phyloP scores from a whole-genome alignment of 257 asterid genomes.

The Solanum medicagineum region DNA sequence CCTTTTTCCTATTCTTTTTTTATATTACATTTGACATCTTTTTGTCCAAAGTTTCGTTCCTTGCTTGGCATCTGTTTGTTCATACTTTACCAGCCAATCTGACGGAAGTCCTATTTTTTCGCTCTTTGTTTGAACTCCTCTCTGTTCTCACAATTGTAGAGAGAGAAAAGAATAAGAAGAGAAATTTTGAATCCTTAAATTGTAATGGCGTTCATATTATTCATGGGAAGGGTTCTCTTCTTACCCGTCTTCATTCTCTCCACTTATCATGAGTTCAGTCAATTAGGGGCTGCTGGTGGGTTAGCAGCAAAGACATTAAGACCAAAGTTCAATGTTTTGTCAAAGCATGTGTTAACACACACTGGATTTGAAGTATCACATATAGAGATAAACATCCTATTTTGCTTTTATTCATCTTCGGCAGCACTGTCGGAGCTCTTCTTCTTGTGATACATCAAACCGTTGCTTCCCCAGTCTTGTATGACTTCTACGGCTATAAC shows the following conservation, averaged over 20 bases:
- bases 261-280: constrained; percentile 77
- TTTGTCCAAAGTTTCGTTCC: too few relatives aligned
- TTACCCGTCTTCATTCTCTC: constrained; percentile 85
- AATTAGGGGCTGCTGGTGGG: constrained; percentile 82
- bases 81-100: too few relatives aligned
- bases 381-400: neutral
- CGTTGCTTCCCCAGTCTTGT: constrained; percentile 55
- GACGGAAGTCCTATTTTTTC: neutral
- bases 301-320: constrained; percentile 52
- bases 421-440: too few relatives aligned
- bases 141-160: neutral
- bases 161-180: constrained; percentile 8
- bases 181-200: neutral
- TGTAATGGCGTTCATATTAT: constrained; percentile 58
- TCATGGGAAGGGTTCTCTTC: constrained; percentile 74
- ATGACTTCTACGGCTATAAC: constrained; percentile 90
- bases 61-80: too few relatives aligned
- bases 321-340: constrained; percentile 60
- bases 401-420: too few relatives aligned
- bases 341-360: constrained; percentile 48
- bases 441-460: constrained; percentile 43
- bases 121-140: constrained; percentile 16
- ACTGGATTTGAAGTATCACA: constrained; percentile 53
- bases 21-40: too few relatives aligned
- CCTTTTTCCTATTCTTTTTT: too few relatives aligned